Conservation (phyloP, 805 yeast species). For the Scheffersomyces coipomensis region DNA sequence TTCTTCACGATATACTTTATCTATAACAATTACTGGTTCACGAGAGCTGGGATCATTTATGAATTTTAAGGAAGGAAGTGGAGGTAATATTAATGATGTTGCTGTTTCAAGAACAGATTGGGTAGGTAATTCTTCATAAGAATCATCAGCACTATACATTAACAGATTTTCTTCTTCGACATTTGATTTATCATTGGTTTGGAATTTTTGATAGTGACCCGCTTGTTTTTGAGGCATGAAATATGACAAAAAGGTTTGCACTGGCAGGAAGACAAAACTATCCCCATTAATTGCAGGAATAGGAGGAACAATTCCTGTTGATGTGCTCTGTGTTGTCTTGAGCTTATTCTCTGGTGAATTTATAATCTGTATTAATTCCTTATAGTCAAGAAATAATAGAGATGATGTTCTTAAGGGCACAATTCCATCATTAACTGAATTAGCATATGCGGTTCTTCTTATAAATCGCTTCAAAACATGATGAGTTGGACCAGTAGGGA, state of each 20-base stretch:
- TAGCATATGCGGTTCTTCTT: constrained; percentile 83
- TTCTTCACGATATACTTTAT: constrained; percentile 62
- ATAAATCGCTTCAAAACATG: constrained; percentile 59
- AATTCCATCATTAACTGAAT: constrained; percentile 89
- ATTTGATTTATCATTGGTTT: constrained; percentile 11
- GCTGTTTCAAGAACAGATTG: constrained; percentile 81
- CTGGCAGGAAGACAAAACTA: constrained; percentile 15
- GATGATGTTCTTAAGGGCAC: constrained; percentile 94
- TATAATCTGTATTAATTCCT: constrained; percentile 42
- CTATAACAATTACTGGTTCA: constrained; percentile 74
- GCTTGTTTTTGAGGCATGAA: constrained; percentile 42
- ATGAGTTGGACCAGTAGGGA: constrained; percentile 77
- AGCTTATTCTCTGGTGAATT: constrained; percentile 9
- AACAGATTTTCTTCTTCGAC: constrained; percentile 10
- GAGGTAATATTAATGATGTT: constrained; percentile 72
- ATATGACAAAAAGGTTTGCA: constrained; percentile 38
- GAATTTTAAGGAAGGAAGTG: constrained; percentile 68
- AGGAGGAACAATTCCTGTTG: constrained; percentile 17
- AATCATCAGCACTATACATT: constrained; percentile 16
- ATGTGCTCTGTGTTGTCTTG: constrained; percentile 2
- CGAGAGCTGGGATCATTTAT: constrained; percentile 67
- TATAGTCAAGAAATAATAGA: constrained; percentile 80
- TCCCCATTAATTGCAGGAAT: constrained; percentile 9
- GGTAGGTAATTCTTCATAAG: constrained; percentile 47
- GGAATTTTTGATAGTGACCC: constrained; percentile 14